phyloP scores from a whole-genome alignment of 331 rosid species.

The Saraca asoca region DNA sequence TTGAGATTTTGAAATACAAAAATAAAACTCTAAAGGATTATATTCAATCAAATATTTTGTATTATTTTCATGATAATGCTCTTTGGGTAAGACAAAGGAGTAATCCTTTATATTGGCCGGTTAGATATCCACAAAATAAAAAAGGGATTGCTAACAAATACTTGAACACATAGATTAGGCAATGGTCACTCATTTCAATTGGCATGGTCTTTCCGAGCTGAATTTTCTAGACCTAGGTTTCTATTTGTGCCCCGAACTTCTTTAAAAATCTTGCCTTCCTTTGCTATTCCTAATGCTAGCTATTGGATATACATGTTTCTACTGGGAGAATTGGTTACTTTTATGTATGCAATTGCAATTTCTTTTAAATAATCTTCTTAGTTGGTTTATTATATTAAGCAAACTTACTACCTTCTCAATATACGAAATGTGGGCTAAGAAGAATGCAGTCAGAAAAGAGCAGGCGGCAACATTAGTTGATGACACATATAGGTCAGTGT shows the following conservation, averaged over 20 bases:
- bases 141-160: neutral
- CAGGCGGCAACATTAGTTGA: constrained; percentile 89
- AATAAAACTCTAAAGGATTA: too few relatives aligned
- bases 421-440: constrained; percentile 69
- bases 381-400: constrained; percentile 2
- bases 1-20: too few relatives aligned
- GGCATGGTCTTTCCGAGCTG: constrained; percentile 3
- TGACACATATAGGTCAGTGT: constrained; percentile 85
- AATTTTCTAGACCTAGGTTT: neutral
- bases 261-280: neutral
- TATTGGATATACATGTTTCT: neutral
- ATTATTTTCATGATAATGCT: constrained; percentile 20
- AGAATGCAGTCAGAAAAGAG: constrained; percentile 76
- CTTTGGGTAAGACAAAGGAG: neutral
- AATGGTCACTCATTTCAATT: neutral
- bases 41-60: too few relatives aligned
- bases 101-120: neutral
- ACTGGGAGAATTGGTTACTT: constrained; percentile 23
- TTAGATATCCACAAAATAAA: neutral
- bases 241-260: constrained; percentile 4
- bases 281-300: neutral
- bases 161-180: neutral
- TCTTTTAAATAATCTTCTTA: constrained; percentile 11
- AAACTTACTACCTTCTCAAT: constrained; percentile 45
- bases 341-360: neutral